A percentile compares a stretch with the other conserved stretches of the same genome.
Conservation (phyloP, 1,284 basidiomycete species). For the Melampsora americana region DNA sequence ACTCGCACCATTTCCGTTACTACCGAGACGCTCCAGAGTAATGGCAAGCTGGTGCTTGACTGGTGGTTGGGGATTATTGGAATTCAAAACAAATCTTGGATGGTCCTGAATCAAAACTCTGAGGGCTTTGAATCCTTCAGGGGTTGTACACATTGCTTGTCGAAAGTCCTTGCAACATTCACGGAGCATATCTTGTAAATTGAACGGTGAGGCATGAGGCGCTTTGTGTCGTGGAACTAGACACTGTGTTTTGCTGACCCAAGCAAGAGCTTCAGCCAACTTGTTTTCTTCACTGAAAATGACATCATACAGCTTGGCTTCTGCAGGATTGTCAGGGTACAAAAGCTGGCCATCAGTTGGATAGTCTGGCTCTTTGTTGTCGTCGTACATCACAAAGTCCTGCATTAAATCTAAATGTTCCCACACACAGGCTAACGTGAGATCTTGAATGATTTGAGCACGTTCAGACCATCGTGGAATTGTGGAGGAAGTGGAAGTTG, state of each 20-base stretch:
- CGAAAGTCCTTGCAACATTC: constrained; percentile 1
- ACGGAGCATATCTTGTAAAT: background rate
- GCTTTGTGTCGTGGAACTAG: background rate
- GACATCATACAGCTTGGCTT: too few relatives aligned
- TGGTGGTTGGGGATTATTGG: background rate
- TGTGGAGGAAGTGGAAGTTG: too few relatives aligned
- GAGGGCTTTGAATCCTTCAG: background rate
- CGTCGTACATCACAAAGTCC: too few relatives aligned
- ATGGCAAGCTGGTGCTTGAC: constrained; percentile 6
- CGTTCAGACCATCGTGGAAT: too few relatives aligned
- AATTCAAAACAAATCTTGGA: background rate
- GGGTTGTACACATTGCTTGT: constrained; percentile 6
- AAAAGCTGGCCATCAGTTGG: too few relatives aligned
- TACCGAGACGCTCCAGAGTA: constrained; percentile 19
- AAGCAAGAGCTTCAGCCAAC: background rate
- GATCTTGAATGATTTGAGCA: too few relatives aligned
- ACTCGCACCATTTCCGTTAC: constrained; percentile 17
- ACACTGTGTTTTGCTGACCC: background rate
- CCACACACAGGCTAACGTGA: too few relatives aligned
- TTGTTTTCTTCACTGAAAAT: background rate
- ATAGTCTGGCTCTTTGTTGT: too few relatives aligned
- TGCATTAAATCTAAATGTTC: too few relatives aligned
- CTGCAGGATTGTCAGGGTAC: too few relatives aligned
- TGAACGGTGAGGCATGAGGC: background rate
- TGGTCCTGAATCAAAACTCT: background rate